A percentile compares a stretch with the other conserved stretches of the same genome.
phyloP scores from a whole-genome alignment of 78 protist species.

The Paulinella micropora region DNA sequence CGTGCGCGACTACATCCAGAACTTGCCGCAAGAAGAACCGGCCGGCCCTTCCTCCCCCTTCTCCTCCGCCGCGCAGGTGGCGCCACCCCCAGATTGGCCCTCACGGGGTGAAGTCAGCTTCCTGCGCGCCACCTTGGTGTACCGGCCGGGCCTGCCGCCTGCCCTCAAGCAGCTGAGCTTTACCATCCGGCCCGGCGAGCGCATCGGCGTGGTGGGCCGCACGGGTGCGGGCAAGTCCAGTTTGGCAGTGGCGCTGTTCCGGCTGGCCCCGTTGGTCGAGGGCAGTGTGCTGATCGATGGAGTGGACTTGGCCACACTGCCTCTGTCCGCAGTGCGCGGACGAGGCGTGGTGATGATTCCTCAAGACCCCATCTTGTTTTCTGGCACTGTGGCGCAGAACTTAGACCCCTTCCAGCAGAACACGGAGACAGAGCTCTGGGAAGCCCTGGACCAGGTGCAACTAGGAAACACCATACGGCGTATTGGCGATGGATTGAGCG shows the following conservation, averaged over 20 bases:
- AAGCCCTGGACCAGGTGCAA: constrained; percentile 41
- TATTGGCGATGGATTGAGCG: too few relatives aligned
- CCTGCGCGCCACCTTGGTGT: too few relatives aligned
- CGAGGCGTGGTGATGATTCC: constrained; percentile 64
- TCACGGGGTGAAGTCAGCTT: too few relatives aligned
- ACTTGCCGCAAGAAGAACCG: not conserved
- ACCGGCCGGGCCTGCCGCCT: not conserved
- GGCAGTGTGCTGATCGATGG: not conserved
- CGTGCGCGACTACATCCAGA: not conserved
- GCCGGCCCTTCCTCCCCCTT: not conserved
- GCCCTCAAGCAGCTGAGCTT: not conserved
- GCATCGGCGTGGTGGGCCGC: not conserved
- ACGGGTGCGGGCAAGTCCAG: constrained; percentile 2
- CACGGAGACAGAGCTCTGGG: constrained; percentile 51
- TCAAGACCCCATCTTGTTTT: constrained; percentile 68
- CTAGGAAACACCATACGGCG: too few relatives aligned
- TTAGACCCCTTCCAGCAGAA: constrained; percentile 59
- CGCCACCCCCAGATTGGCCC: not conserved
- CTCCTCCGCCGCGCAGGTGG: not conserved
- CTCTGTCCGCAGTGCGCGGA: constrained; percentile 27
- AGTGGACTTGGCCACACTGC: not conserved
- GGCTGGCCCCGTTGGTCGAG: not conserved
- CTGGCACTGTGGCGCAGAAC: constrained; percentile 56
- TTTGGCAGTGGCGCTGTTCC: not conserved
- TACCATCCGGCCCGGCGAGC: not conserved